Evolutionary conservation across 306 rosid species (phyloP), one percentile per base, ranked within the genome.

Genomic region (Gleditsia sinensis): DNA sequence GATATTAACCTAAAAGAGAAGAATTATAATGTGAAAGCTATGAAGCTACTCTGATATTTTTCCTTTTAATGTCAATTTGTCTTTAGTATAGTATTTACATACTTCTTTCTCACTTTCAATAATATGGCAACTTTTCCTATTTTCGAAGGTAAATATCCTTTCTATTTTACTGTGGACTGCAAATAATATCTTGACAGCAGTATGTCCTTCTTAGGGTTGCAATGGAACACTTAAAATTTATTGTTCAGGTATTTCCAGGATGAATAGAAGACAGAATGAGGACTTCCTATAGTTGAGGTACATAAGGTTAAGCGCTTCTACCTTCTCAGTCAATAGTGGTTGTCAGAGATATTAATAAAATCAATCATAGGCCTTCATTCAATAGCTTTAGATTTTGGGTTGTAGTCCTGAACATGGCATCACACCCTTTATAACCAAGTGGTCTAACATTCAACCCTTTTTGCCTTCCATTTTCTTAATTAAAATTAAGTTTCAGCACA

Each of bases 241-340:
- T 33, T 54, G 45, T 27, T 63, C 12, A 46, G 20, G 49, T 32
- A 76, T 51, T 42, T 65, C 40, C 70, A 42, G 9, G 37, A 67
- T 16, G 50, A 60, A 57, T 71, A 67, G 51, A 74, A 65, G 48
- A 42, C 28, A 74, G 10, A 50, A 30, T n/a, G 25, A 59, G 68
- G 37, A 68, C 58, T 51, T 11, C 50, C 61, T 21, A 60, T 12
- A 43, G 61, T 75, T 57, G 28, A 48, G 34, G 39, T 62, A 54
- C 33, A 66, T 48, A 67, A 73, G 71, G 65, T 73, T 28, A 74
- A 72, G 49, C 28, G 40, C 19, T 67, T 67, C n/a, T 42, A n/a
- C 48, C 10, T 42, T 42, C 49, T 6, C 28, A 55, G 40, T 46
- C 33, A 69, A 42, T 23, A 37, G 67, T 14, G 48, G 58, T 40